Evolutionary conservation across 2,329 filamentous ascomycete species (phyloP).

Genomic region (Hawksworthiomyces lignivorus): DNA sequence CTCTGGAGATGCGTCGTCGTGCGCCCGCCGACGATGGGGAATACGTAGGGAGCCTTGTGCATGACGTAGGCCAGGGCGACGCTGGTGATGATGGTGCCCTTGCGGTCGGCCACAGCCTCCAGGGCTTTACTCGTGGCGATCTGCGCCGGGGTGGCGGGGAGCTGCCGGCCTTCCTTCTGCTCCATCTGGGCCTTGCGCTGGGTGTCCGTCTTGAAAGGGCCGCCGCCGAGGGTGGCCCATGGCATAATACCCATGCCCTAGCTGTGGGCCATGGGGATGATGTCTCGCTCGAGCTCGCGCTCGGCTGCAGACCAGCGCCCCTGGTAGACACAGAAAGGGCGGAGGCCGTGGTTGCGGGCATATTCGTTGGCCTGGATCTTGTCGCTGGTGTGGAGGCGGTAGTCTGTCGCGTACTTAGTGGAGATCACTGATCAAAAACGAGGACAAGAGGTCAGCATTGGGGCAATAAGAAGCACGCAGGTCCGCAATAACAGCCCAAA

Average conservation of each 20-base stretch:
- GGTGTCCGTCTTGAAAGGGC: conserved; percentile 25
- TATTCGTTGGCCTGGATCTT: conserved; percentile 47
- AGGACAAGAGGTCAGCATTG: not conserved
- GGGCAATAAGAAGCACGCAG: no score
- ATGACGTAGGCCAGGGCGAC: conserved; percentile 65
- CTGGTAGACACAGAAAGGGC: conserved; percentile 56
- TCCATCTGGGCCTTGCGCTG: conserved; percentile 15
- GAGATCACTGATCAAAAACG: conserved; percentile 44
- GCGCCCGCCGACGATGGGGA: conserved; percentile 64
- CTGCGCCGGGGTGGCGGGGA: conserved; percentile 43
- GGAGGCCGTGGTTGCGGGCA: conserved; percentile 51
- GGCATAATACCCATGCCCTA: conserved; percentile 50
- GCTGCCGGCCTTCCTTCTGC: conserved; percentile 27
- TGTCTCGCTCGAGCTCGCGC: conserved; percentile 65
- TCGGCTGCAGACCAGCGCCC: conserved; percentile 52
- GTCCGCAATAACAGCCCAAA: no score
- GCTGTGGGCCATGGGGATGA: conserved; percentile 55
- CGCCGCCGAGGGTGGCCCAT: conserved; percentile 43
- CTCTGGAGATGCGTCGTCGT: conserved; percentile 61
- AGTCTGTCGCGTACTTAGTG: conserved; percentile 61
- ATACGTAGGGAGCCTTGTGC: conserved; percentile 64
- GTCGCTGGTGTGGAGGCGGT: conserved; percentile 29
- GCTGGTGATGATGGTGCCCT: conserved; percentile 36
- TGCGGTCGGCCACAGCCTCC: conserved; percentile 41
- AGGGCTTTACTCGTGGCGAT: conserved; percentile 37